Percentiles rank a stretch among this genome's conserved stretches.
These are phyloP conservation scores for Podospora anserina DNA, from an alignment of 495 filamentous ascomycete genomes.

Conservation along the genomic window DNA sequence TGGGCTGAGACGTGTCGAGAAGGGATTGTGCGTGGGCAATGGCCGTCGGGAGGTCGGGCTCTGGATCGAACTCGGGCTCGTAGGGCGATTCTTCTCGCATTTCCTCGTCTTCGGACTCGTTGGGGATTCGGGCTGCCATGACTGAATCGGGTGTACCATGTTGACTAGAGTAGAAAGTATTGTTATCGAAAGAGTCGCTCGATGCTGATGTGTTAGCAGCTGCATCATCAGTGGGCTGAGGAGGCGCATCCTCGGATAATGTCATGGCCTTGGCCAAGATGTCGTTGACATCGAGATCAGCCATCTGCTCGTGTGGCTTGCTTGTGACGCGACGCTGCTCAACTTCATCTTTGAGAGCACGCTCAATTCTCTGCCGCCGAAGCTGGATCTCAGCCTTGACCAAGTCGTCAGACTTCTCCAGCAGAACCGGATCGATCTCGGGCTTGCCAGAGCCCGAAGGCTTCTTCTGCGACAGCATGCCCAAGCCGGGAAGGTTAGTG, in stretches of 20 bases:
- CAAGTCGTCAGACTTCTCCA: constrained; percentile 80
- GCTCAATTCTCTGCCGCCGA: constrained; percentile 77
- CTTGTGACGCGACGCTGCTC: constrained; percentile 58
- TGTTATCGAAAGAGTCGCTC: constrained; percentile 83
- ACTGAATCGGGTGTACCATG: constrained; percentile 49
- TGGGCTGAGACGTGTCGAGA: constrained; percentile 1
- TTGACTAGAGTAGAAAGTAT: constrained; percentile 92
- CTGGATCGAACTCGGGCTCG: constrained; percentile 31
- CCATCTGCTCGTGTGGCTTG: constrained; percentile 58
- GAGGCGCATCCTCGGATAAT: constrained; percentile 53
- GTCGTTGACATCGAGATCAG: constrained; percentile 72
- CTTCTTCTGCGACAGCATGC: constrained; percentile 20
- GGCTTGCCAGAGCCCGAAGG: constrained; percentile 39
- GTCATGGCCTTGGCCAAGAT: constrained; percentile 68
- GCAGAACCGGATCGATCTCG: constrained; percentile 71
- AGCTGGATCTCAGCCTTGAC: constrained; percentile 78
- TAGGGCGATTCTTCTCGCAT: constrained; percentile 38
- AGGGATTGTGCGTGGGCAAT: constrained; percentile 15
- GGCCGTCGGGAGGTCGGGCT: constrained; percentile 19
- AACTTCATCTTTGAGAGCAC: constrained; percentile 67
- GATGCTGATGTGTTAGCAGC: constrained; percentile 56
- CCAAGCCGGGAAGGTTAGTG: constrained; percentile 28
- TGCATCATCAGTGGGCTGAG: constrained; percentile 53
- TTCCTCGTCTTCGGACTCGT: constrained; percentile 45
- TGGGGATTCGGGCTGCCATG: constrained; percentile 39